Percentiles rank a stretch among this genome's conserved stretches.
Conservation (phyloP, 176 grass and related monocot genomes). For the Urochloa ruziziensis region DNA sequence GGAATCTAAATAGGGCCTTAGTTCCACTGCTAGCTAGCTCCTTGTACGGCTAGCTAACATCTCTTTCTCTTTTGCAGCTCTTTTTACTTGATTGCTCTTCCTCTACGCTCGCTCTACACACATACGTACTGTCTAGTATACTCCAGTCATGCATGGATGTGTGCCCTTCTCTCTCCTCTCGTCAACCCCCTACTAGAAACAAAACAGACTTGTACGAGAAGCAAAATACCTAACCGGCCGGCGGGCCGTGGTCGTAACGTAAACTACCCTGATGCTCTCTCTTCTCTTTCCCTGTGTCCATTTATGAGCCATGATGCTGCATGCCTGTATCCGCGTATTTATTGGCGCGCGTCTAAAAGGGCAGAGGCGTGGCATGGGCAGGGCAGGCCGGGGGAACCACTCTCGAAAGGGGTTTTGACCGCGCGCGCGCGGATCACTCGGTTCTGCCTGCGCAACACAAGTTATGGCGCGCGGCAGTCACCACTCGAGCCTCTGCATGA, state of each 20-base stretch:
- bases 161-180: background rate
- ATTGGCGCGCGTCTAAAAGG: constrained; percentile 27
- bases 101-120: background rate
- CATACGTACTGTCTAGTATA: background rate
- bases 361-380: constrained; percentile 21
- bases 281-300: constrained; percentile 8
- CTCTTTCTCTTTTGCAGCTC: background rate
- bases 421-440: background rate
- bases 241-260: background rate
- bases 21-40: no score
- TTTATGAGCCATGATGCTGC: constrained; percentile 47
- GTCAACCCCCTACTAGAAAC: background rate
- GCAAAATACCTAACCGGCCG: constrained; percentile 22
- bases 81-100: background rate
- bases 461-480: background rate
- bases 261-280: background rate
- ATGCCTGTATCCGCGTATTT: constrained; percentile 5
- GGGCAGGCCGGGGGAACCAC: no score
- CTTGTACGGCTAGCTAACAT: background rate
- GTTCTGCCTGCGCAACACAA: background rate
- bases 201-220: constrained; percentile 19
- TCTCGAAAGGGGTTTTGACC: constrained; percentile 47
- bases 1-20: no score
- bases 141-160: background rate
- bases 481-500: background rate